Base-by-base conservation (phyloP, 2,329 filamentous ascomycete genomes). In the Ploettnerulaceae sp. region DNA sequence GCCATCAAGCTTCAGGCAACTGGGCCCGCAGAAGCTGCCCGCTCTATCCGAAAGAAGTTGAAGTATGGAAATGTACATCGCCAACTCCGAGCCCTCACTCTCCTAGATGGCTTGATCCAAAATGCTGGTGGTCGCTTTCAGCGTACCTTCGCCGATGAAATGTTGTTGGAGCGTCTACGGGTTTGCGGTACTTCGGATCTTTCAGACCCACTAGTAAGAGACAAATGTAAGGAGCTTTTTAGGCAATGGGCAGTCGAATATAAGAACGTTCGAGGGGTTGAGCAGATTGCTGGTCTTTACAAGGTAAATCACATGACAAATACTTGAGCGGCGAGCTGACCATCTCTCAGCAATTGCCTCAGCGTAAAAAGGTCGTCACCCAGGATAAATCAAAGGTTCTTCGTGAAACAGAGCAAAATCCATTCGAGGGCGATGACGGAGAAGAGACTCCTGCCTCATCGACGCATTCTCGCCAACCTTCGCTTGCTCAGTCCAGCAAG, bases 41-140 rank as follows among this genome's bases (percentile, higher is more conserved):
- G 93, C 62, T 90, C 93, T 37, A 79, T 98, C 59, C 82, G 93
- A 51, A 98, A 98, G 78, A 97, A 97, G 73, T 79, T 98, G 76
- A 98, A 98, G 71, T 97, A 98, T 68, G 93, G 93, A 59, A 95
- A 82, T 61, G 76, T 87, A n/a, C 91, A 97, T 67, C 84, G 89
- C 39, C 93, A 98, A 67, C 75, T 97, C 25, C 81, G 93, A 49
- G 86, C 93, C 26, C 77, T 98, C 17, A 84, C 86, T 8, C 83
- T 98, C 39, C 77, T 98, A 2, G 93, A 98, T 64, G 90, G 87
- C 32, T 75, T 98, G 29, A 93, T 98, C 51, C 88, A 96, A 63
- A 98, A 98, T 69, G 90, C 89, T 2, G 91, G 91, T 1, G 75
- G 84, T 9, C 80, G 84, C 9, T 96, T 97, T 63, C 86, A 96